Conservation (phyloP, 768 basidiomycete species). For the Hygrophorus russula region DNA sequence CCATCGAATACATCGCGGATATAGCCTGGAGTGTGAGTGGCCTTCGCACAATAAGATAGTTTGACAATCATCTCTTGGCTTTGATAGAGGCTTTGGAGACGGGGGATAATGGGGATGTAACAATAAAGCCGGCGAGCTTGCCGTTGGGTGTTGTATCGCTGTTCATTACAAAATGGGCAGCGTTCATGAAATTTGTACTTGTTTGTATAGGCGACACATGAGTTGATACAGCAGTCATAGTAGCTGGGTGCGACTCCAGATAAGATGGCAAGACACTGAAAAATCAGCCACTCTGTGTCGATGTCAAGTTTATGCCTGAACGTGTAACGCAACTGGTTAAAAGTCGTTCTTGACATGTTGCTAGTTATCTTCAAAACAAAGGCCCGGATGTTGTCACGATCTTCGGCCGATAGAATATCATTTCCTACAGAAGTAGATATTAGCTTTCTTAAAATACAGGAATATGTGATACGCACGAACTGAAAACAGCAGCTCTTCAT, state of each 20-base stretch:
- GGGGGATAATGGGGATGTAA: conserved; percentile 19
- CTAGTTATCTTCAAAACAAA: conserved; percentile 15
- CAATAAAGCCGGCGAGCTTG: conserved; percentile 12
- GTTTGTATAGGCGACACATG: conserved; percentile 21
- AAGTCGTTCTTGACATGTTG: conserved; percentile 15
- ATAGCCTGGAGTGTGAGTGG: conserved; percentile 5
- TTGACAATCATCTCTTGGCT: conserved; percentile 3
- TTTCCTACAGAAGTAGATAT: conserved; percentile 9
- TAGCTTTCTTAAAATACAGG: background rate
- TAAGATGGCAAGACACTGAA: conserved; percentile 14
- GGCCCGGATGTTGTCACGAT: conserved; percentile 17
- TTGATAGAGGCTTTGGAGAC: conserved; percentile 13
- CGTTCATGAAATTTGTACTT: conserved; percentile 6
- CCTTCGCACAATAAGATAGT: conserved; percentile 10
- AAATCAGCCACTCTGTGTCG: conserved; percentile 15
- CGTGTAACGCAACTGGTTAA: conserved; percentile 15
- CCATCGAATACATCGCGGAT: conserved; percentile 27
- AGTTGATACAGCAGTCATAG: conserved; percentile 23
- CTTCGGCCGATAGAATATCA: conserved; percentile 11
- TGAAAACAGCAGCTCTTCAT: background rate
- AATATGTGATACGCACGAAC: background rate
- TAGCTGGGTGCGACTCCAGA: conserved; percentile 14
- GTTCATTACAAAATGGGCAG: conserved; percentile 12
- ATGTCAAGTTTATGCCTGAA: conserved; percentile 16
- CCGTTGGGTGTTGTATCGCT: background rate